Evolutionary conservation across 2,329 filamentous ascomycete species (phyloP).

Genomic region (Alternaria ethzedia): DNA sequence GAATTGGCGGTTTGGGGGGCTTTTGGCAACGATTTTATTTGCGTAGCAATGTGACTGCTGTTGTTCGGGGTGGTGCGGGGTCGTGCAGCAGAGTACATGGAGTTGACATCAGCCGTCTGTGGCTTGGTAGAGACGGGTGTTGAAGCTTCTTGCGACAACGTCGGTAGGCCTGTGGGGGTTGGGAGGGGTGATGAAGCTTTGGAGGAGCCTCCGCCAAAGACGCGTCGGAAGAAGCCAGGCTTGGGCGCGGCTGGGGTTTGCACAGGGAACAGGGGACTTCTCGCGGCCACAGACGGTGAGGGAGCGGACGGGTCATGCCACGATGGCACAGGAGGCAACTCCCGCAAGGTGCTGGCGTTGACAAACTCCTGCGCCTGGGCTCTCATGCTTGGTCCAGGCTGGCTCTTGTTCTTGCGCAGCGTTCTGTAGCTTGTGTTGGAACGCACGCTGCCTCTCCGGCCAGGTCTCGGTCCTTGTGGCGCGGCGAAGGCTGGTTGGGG

Average conservation of each 20-base stretch:
- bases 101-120: slow-evolving; percentile 35
- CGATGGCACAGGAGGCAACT: slow-evolving; percentile 53
- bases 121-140: slow-evolving; percentile 25
- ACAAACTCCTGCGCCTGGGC: slow-evolving; percentile 58
- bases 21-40: slow-evolving; percentile 53
- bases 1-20: slow-evolving; percentile 34
- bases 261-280: slow-evolving; percentile 54
- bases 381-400: slow-evolving; percentile 51
- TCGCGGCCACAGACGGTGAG: slow-evolving; percentile 60
- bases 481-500: slow-evolving; percentile 48
- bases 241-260: slow-evolving; percentile 62
- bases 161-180: slow-evolving; percentile 21
- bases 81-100: slow-evolving; percentile 40
- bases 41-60: slow-evolving; percentile 54
- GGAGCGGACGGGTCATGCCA: slow-evolving; percentile 59
- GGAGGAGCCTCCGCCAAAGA: slow-evolving; percentile 75
- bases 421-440: slow-evolving; percentile 60
- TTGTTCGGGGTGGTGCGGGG: slow-evolving; percentile 50
- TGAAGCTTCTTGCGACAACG: slow-evolving; percentile 21
- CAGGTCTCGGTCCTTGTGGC: slow-evolving; percentile 51
- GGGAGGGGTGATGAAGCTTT: slow-evolving; percentile 55
- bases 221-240: slow-evolving; percentile 89
- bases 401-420: slow-evolving; percentile 51
- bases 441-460: slow-evolving; percentile 65
- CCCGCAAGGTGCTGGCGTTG: slow-evolving; percentile 52